Conservation (phyloP, 2,329 filamentous ascomycete species). For the Plenodomus biglobosus region DNA sequence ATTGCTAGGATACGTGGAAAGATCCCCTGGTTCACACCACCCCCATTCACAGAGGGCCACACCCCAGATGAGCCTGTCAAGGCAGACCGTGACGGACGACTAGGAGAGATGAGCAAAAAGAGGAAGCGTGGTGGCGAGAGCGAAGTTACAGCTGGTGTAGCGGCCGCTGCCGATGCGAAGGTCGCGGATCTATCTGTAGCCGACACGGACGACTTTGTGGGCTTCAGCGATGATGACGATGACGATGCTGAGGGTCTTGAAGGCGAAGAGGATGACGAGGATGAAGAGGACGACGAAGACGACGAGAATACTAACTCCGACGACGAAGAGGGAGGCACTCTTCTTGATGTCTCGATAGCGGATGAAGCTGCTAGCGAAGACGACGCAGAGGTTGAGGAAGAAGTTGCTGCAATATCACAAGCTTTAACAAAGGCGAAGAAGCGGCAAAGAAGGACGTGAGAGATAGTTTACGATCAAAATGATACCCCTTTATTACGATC, state of each 20-base stretch:
- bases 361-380: constrained; percentile 27
- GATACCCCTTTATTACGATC: constrained; percentile 24
- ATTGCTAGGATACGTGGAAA: constrained; percentile 69
- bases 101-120: constrained; percentile 80
- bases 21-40: constrained; percentile 92
- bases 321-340: constrained; percentile 18
- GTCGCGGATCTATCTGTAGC: constrained; percentile 19
- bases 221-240: constrained; percentile 38
- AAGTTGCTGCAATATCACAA: constrained; percentile 40
- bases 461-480: constrained; percentile 25
- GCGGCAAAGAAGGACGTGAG: constrained; percentile 26
- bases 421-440: constrained; percentile 40
- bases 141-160: constrained; percentile 26
- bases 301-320: constrained; percentile 22
- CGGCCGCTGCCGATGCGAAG: constrained; percentile 16
- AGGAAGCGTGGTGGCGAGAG: constrained; percentile 62
- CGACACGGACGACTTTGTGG: constrained; percentile 36
- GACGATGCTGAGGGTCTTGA: constrained; percentile 25
- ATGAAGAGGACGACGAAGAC: constrained; percentile 21
- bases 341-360: constrained; percentile 12
- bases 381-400: constrained; percentile 36
- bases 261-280: constrained; percentile 25
- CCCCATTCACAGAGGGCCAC: constrained; percentile 57
- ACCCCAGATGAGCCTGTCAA: constrained; percentile 31
- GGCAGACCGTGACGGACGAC: constrained; percentile 70